Evolutionary conservation across 148 eudicot genomes (phyloP), one percentile per base, ranked within the genome.

Genomic region (Camellia japonica): DNA sequence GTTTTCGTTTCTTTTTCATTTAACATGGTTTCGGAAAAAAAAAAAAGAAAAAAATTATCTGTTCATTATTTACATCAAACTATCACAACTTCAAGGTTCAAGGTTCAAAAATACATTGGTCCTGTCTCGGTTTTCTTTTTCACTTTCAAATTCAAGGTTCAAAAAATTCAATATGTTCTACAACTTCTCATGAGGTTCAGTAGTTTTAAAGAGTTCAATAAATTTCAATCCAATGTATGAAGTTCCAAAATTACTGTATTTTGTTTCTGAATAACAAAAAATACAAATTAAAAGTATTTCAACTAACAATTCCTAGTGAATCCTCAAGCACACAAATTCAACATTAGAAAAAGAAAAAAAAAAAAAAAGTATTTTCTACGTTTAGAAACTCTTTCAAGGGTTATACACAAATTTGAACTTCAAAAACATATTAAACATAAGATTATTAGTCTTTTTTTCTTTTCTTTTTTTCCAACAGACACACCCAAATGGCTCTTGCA

Each of bases 21-120:
- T 30, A 30, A 30, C 38, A 30, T 30, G 38, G 38, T 30, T 30
- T 30, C 38, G 38, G 38, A 1, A 30, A 30, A 30, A 30, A 30
- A 30, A 1, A 30, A 30, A 30, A 41, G 42, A 61, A 16, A 47
- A 11, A 76, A 49, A 46, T 44, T 12, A 19, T 51, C 13, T 3
- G 16, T 44, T 61, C 56, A 76, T 76, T 62, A 49, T 62, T 19
- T 44, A 20, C 13, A 44, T 59, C 52, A 75, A 75, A 75, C 54
- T 42, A 56, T 16, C 43, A 43, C 20, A 60, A 74, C 43, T 3
- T 74, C 46, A 3, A 76, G 41, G 56, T 11, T 61, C n/a, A 62
- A 62, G 78, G 66, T 58, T 59, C 20, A 59, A 42, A n/a, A 13
- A 60, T 20, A 73, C 11, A 7, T 73, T 73, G 19, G 23, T 52